Base-by-base conservation (phyloP, 371 early-diverging fungal species). In the Synchytrium microbalum region DNA sequence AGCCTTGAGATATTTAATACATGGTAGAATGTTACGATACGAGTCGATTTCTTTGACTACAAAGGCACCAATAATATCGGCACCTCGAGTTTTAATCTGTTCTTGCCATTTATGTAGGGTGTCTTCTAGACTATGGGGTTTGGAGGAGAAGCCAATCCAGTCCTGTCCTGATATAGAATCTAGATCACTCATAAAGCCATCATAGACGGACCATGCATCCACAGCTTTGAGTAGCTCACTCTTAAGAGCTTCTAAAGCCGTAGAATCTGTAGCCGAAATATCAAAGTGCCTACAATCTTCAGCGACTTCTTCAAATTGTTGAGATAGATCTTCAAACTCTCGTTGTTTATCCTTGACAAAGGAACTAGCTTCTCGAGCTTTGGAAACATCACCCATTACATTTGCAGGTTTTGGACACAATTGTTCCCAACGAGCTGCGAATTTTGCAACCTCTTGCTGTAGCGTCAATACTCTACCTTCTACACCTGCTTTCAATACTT, bases 71-170 rank as follows among this genome's bases (percentile, higher is more conserved):
- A 76, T 60, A 0, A 67, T 57, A 54, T 78, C 75, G 0, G 69
- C 58, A 2, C 29, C 61, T 27, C 71, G 52, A 0, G 66, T 53
- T 3, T 68, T 63, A 14, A 67, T 61, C n/a, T 25, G n/a, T 33
- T 32, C 77, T 1, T 55, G 58, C 79, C 79, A 79, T 54, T 64
- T 63, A 1, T 54, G 29, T 0, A 77, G 57, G 14, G 68, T 46
- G 52, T 81, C 81, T 28, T 81, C 81, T 54, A 79, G 72, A 16
- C 33, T n/a, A 54, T 67, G 65, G 16, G 68, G 14, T 60, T 71
- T 72, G 10, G 59, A 60, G 3, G 76, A 63, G 63, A 78, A 74
- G 0, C 77, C 69, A 8, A 81, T 76, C 81, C 81, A 81, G 62
- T 81, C 81, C 57, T 78, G 68, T 59, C 32, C 32, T 55, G 57